Base-by-base conservation (phyloP, 225 moss, liverwort and hornwort species). In the Thuidium tamariscinum region DNA sequence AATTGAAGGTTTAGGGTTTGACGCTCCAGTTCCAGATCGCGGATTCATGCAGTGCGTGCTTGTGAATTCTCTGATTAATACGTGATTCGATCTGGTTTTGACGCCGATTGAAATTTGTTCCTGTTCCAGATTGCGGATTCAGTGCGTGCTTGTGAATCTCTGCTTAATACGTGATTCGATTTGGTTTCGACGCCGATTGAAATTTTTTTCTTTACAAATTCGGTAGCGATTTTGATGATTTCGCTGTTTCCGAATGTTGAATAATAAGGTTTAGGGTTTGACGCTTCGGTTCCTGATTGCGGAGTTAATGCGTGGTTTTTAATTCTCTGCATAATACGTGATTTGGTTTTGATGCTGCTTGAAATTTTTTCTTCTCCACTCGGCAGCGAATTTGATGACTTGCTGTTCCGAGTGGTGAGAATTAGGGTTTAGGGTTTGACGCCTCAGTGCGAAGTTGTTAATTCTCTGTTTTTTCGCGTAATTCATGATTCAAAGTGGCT, bases 391-490 rank as follows among this genome's bases (percentile, higher is more conserved):
- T 56, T 68, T 42, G 41, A 69, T 27, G 82, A 41, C 67, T 37
- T 52, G 4, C 37, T 73, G 26, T 16, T 63, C 32, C 30, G 84
- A 84, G 65, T 64, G 64, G 36, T 32, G 76, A 55, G 66, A 34
- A 30, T 68, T 85, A 88, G 90, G 90, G 79, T 88, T 90, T 88
- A 64, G 72, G 78, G 78, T 85, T 85, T 82, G 62, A 20, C 27
- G 57, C 80, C 56, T 63, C 48, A 56, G 41, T 64, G 76, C 25
- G 34, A 27, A 23, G n/a, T 71, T 78, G 54, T 64, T 10, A 37
- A 36, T 87, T 75, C 66, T 82, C 56, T n/a, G 55, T 52, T 74
- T 74, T 16, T 13, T 74, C 41, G 26, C 27, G 25, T 13, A 62
- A 56, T 27, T 46, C 30, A 32, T 23, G 56, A 7, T 80, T 30